Evolutionary conservation across 139 green algal genomes (phyloP), one percentile per base, ranked within the genome.

Genomic region (Pleodorina starrii): DNA sequence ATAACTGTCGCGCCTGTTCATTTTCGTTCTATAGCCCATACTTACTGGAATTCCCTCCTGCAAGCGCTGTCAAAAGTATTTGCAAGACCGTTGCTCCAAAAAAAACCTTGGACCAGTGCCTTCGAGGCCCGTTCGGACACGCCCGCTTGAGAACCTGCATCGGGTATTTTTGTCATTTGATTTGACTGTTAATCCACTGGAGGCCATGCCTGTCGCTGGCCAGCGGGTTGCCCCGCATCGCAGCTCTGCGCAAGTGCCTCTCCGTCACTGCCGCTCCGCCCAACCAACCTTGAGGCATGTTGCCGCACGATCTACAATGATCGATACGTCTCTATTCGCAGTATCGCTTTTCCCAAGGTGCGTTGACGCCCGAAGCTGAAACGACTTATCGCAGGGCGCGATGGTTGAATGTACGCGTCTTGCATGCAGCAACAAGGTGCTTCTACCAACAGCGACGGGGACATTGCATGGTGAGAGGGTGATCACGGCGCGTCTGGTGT

Each of bases 281-380:
- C 29, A 35, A 19, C 21, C 35, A 16, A 23, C 63, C n/a, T n/a
- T n/a, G 35, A 73, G 68, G 14, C 68, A 7, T 76, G 40, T 80
- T 59, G 10, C 38, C 16, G 35, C 40, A 19, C 42, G 40, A 59
- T 51, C 72, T 80, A 59, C 74, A 27, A 63, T 63, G 43, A 82
- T 82, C 14, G 74, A 82, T 23, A 48, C 74, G 12, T 82, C 74
- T 21, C 21, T 86, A 3, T 86, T 86, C 38, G 50, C 79, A 6
- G 79, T 86, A 23, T 60, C 57, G 0, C 27, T 86, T 6, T 86
- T 86, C 17, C 79, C 79, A 44, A 86, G 79, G 79, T 75, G 36
- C 59, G 78, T 7, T n/a, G 32, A 12, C 6, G 17, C 6, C 29
- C 46, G 43, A 60, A 63, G 54, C 54, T 66, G 54, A 12, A 66